Percentiles rank a stretch among this genome's conserved stretches.
These are phyloP conservation scores for Penicillium griseofulvum DNA, from an alignment of 2,329 filamentous ascomycete species.

Conservation along the genomic window DNA sequence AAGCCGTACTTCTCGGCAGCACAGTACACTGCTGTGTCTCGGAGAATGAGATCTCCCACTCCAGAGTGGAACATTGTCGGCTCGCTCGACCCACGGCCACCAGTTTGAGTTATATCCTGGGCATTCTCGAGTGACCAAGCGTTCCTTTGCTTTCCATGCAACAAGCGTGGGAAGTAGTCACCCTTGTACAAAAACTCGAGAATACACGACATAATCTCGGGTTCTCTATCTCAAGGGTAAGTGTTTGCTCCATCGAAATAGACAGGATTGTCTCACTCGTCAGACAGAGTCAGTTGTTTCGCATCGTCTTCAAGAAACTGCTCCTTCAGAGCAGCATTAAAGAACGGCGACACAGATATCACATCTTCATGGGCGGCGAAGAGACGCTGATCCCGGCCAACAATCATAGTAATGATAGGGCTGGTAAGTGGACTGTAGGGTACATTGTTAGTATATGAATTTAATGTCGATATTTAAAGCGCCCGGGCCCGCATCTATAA, in stretches of 20 bases:
- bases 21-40: slow-evolving; percentile 94
- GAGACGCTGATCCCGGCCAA: slow-evolving; percentile 79
- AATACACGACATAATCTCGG: slow-evolving; percentile 87
- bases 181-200: slow-evolving; percentile 98
- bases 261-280: slow-evolving; percentile 45
- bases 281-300: slow-evolving; percentile 75
- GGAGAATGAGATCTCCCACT: slow-evolving; percentile 73
- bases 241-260: neutral
- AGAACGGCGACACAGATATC: slow-evolving; percentile 80
- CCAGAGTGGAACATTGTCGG: slow-evolving; percentile 75
- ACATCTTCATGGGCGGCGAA: slow-evolving; percentile 96
- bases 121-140: slow-evolving; percentile 85
- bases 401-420: slow-evolving; percentile 81
- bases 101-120: slow-evolving; percentile 53
- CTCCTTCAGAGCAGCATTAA: slow-evolving; percentile 68
- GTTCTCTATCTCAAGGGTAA: slow-evolving; percentile 59
- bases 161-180: slow-evolving; percentile 86
- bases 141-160: slow-evolving; percentile 81
- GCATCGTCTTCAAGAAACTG: slow-evolving; percentile 67
- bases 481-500: neutral
- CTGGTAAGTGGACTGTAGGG: slow-evolving; percentile 52
- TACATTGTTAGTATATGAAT: slow-evolving; percentile 16
- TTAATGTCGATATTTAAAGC: neutral
- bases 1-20: slow-evolving; percentile 86
- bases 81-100: slow-evolving; percentile 64